Percentiles rank a stretch among this genome's conserved stretches.
Evolutionary conservation across 2,329 filamentous ascomycete species (phyloP).

Genomic region (Colletotrichum cuscutae): DNA sequence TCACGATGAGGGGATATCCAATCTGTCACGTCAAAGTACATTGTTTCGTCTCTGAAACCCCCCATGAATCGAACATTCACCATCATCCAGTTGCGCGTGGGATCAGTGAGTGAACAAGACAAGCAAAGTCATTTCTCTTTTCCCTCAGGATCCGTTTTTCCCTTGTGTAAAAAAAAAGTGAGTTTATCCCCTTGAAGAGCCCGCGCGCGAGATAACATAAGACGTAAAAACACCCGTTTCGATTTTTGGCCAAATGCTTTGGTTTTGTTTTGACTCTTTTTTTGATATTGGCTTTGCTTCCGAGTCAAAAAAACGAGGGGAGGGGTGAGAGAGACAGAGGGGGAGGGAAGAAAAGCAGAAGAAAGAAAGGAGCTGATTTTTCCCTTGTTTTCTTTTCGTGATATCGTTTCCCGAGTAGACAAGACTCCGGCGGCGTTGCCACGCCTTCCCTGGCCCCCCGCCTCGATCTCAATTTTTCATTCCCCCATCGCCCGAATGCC

Average conservation of each 20-base stretch:
- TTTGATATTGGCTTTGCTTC: slow-evolving; percentile 31
- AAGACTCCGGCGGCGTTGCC: not conserved
- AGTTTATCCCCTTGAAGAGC: not conserved
- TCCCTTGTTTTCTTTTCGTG: slow-evolving; percentile 13
- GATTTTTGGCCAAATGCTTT: slow-evolving; percentile 5
- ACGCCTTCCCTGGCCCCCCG: slow-evolving; percentile 4
- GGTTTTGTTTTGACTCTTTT: slow-evolving; percentile 34
- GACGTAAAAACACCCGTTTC: slow-evolving; percentile 19
- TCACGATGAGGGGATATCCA: too few relatives aligned
- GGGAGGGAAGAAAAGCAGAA: not conserved
- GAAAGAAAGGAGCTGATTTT: not conserved
- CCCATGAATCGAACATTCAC: not conserved
- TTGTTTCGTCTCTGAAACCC: not conserved
- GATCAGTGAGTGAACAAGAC: slow-evolving; percentile 4
- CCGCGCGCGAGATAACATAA: slow-evolving; percentile 21
- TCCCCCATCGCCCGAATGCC: slow-evolving; percentile 22
- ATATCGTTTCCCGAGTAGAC: slow-evolving; percentile 22
- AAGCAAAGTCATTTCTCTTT: slow-evolving; percentile 29
- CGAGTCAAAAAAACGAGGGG: slow-evolving; percentile 23
- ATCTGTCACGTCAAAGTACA: not conserved
- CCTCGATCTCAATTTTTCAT: slow-evolving; percentile 1
- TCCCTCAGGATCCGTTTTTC: slow-evolving; percentile 26
- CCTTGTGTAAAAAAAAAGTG: slow-evolving; percentile 17
- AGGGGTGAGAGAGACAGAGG: not conserved
- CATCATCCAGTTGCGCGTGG: not conserved